A percentile compares a stretch with the other conserved stretches of the same genome.
phyloP scores from a whole-genome alignment of 768 basidiomycete species.

The Phaffia australis region DNA sequence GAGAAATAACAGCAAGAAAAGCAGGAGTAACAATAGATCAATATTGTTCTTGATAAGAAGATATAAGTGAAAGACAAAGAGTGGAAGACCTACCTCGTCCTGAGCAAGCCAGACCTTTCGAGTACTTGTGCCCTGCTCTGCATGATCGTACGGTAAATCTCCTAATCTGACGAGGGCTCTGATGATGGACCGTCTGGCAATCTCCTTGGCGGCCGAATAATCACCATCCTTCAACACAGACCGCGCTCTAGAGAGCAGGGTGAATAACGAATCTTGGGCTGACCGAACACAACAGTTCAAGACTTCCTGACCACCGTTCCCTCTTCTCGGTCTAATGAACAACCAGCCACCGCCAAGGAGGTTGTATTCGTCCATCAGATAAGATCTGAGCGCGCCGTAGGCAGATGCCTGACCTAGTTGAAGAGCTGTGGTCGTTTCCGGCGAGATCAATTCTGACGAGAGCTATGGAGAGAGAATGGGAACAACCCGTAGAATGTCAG shows the following conservation, averaged over 20 bases:
- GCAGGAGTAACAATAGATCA: background rate
- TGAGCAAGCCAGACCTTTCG: constrained; percentile 6
- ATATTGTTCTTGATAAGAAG: background rate
- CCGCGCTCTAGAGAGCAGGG: constrained; percentile 7
- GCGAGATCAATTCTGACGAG: too few relatives aligned
- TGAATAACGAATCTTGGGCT: constrained; percentile 19
- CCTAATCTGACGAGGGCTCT: constrained; percentile 19
- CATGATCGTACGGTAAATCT: constrained; percentile 3
- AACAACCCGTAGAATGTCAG: too few relatives aligned
- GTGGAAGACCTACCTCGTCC: constrained; percentile 20
- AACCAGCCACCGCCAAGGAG: constrained; percentile 17
- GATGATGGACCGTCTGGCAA: constrained; percentile 12
- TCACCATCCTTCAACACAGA: constrained; percentile 7
- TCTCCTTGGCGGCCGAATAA: constrained; percentile 21
- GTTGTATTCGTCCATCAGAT: constrained; percentile 4
- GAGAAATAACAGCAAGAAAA: background rate
- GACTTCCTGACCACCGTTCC: constrained; percentile 21
- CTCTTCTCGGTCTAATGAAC: constrained; percentile 10
- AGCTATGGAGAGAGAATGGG: too few relatives aligned
- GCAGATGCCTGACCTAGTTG: constrained; percentile 16
- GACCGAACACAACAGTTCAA: constrained; percentile 19
- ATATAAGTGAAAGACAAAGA: background rate
- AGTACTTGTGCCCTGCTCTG: constrained; percentile 7
- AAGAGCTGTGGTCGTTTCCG: constrained; percentile 9
- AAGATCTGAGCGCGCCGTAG: constrained; percentile 5